A percentile compares a stretch with the other conserved stretches of the same genome.
Conservation (phyloP, 2,329 filamentous ascomycete species). For the Tolypocladium ovalisporum region DNA sequence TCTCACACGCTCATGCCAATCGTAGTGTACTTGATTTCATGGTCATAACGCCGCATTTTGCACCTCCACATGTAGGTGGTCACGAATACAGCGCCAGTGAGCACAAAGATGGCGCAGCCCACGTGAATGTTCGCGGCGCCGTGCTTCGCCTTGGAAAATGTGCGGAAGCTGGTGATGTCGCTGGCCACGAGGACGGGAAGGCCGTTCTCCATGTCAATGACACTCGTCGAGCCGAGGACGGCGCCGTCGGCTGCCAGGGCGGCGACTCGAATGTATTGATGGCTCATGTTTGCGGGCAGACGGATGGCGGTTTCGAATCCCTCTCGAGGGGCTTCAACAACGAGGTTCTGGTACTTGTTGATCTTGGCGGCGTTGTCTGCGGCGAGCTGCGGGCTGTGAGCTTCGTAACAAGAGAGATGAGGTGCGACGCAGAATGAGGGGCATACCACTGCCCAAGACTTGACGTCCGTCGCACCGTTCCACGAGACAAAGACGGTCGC, state of each 20-base stretch:
- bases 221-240: background rate
- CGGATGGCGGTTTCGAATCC: background rate
- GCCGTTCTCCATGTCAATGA: background rate
- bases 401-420: too few species aligned
- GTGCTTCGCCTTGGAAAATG: background rate
- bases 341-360: background rate
- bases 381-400: background rate
- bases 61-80: slow-evolving; percentile 6
- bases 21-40: slow-evolving; percentile 5
- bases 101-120: background rate
- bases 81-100: background rate
- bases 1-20: slow-evolving; percentile 16
- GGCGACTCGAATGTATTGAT: background rate
- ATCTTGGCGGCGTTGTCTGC: background rate
- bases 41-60: background rate
- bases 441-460: background rate
- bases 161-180: background rate
- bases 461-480: background rate
- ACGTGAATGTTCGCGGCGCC: background rate
- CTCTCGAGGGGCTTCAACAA: background rate
- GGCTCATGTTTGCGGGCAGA: background rate
- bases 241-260: background rate
- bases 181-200: background rate
- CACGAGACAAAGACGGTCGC: background rate
- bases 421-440: too few species aligned